Evolutionary conservation across 73 alveolate genomes (phyloP), one percentile per base, ranked within the genome.

Genomic region (Stentor roeselii): DNA sequence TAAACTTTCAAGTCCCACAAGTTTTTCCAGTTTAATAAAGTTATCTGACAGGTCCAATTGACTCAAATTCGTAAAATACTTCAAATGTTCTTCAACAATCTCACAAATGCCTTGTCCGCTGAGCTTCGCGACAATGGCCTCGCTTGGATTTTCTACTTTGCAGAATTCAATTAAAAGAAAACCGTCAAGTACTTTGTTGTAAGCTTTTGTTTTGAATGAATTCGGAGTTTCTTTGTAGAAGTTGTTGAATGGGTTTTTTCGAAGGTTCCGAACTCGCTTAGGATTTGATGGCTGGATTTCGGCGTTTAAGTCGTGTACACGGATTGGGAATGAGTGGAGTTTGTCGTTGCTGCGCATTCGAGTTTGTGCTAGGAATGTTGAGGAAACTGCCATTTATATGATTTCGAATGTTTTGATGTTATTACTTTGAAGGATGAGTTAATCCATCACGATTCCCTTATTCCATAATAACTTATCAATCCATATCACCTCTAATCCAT

Each of bases 41-140:
- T 91, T 91, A 77, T 91, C 96, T 15, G 91, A 80, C 27, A 88
- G 75, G 59, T 91, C 94, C 37, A 91, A 60, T 39, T 82, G 74
- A 32, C 87, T 88, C 14, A 91, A 86, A 58, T 88, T 91, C 60
- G 91, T 87, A 83, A 91, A 91, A 84, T 91, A 91, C 41, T 75
- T 86, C 27, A 91, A 86, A 82, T 91, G 93, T 60, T 91, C 96
- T 77, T 91, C 94, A 3, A 88, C 92, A 36, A 91, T 93, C 35
- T 91, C 96, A 0, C 85, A 83, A 42, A 91, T 91, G 42, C 89
- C 89, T 75, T 84, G 76, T 36, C 86, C 90, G 30, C 88, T 78
- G 0, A 91, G 87, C 60, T 88, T 91, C 11, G 91, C 84, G 38
- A 87, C 78, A 85, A 91, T 85, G 3, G 96, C 91, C 74, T 91